phyloP scores from a whole-genome alignment of 1,284 basidiomycete genomes.

The Puccinia coronata region DNA sequence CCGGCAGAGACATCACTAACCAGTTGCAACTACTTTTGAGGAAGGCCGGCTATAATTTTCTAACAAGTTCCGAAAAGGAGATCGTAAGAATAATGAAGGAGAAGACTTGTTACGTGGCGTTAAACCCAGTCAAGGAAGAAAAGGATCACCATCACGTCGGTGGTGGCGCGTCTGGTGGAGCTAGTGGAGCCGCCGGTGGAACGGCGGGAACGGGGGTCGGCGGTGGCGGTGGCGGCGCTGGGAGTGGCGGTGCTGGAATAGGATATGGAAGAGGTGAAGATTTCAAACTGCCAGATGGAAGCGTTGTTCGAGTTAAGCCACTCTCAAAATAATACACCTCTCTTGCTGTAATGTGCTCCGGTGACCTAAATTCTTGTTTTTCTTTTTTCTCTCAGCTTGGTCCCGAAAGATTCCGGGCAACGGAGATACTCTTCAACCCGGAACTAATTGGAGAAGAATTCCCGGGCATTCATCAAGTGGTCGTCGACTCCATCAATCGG shows the following conservation, averaged over 20 bases:
- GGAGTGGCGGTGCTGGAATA: constrained; percentile 50
- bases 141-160: constrained; percentile 85
- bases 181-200: background rate
- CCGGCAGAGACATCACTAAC: constrained; percentile 94
- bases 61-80: constrained; percentile 95
- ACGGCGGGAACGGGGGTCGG: constrained; percentile 65
- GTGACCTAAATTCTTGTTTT: constrained; percentile 29
- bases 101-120: constrained; percentile 47
- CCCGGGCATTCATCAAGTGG: constrained; percentile 91
- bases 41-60: constrained; percentile 90
- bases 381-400: constrained; percentile 70
- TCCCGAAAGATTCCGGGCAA: constrained; percentile 90
- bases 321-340: background rate
- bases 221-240: constrained; percentile 90
- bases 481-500: constrained; percentile 62
- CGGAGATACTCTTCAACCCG: constrained; percentile 97
- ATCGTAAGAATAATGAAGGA: constrained; percentile 86
- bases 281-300: constrained; percentile 92
- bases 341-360: constrained; percentile 43
- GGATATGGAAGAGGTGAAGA: constrained; percentile 72
- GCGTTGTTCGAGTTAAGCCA: constrained; percentile 68
- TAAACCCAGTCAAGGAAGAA: constrained; percentile 70
- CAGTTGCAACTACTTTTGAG: constrained; percentile 89
- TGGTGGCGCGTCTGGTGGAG: constrained; percentile 24
- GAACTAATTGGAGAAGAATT: constrained; percentile 95